A percentile compares a stretch with the other conserved stretches of the same genome.
Conservation (phyloP, 768 basidiomycete species). For the Baorangia bicolor region DNA sequence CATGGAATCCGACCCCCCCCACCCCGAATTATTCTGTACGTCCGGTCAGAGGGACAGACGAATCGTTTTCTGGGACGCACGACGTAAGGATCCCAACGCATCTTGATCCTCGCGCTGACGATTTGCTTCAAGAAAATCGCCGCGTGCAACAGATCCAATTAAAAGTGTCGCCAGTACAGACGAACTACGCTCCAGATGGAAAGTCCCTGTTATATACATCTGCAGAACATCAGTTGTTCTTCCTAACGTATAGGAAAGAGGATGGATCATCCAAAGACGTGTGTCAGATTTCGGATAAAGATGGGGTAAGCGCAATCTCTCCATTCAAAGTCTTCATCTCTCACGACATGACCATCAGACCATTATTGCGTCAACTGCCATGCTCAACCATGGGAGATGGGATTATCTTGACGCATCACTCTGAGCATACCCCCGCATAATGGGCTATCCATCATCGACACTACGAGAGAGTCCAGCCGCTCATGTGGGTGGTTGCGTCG, state of each 20-base stretch:
- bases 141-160: conserved; percentile 57
- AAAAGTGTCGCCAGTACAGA: conserved; percentile 63
- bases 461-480: conserved; percentile 64
- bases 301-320: conserved; percentile 14
- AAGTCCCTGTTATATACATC: conserved; percentile 63
- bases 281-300: conserved; percentile 42
- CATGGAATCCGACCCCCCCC: conserved; percentile 87
- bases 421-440: conserved; percentile 60
- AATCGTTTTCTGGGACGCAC: conserved; percentile 82
- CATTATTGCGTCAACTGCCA: conserved; percentile 57
- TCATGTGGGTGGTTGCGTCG: conserved; percentile 78
- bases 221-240: conserved; percentile 57
- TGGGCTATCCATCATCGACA: conserved; percentile 64
- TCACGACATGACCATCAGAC: conserved; percentile 32
- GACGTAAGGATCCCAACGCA: conserved; percentile 50
- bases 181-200: conserved; percentile 73
- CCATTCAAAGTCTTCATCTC: neutral
- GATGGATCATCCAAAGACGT: conserved; percentile 51
- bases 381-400: conserved; percentile 80
- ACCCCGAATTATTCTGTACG: conserved; percentile 79
- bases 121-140: conserved; percentile 56
- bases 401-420: conserved; percentile 61
- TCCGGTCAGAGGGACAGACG: conserved; percentile 74
- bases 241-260: conserved; percentile 57
- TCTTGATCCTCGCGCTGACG: conserved; percentile 3